These are phyloP conservation scores for Strobilomyces echinocephalus DNA, from an alignment of 768 basidiomycete genomes.

Conservation along the genomic window DNA sequence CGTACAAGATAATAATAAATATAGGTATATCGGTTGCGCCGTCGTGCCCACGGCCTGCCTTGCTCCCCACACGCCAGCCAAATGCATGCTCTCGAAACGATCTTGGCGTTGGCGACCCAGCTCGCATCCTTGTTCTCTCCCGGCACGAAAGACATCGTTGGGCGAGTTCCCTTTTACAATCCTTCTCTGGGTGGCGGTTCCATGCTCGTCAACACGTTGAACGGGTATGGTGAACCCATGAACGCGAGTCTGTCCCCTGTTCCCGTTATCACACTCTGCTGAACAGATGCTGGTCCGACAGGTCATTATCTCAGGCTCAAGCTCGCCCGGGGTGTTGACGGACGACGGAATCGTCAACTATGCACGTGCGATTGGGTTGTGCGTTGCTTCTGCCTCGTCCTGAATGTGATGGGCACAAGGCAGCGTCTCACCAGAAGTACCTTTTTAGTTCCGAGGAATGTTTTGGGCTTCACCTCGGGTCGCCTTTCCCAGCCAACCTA, in stretches of 20 bases:
- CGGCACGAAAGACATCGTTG: not conserved
- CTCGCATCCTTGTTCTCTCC: slow-evolving; percentile 3
- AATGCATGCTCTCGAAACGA: slow-evolving; percentile 5
- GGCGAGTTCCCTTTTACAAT: slow-evolving; percentile 29
- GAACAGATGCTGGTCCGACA: slow-evolving; percentile 6
- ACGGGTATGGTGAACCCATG: slow-evolving; percentile 41
- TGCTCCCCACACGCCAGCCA: not conserved
- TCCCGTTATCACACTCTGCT: not conserved
- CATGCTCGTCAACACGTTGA: slow-evolving; percentile 36
- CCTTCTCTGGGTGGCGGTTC: slow-evolving; percentile 39
- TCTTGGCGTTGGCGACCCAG: not conserved
- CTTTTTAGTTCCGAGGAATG: slow-evolving; percentile 38
- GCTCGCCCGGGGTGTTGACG: slow-evolving; percentile 53
- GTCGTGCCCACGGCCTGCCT: not conserved
- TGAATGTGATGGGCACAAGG: not conserved
- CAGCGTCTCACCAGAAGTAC: not conserved
- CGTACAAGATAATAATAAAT: not conserved
- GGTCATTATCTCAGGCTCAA: slow-evolving; percentile 64
- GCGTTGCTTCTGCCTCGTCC: slow-evolving; percentile 13
- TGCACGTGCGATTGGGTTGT: slow-evolving; percentile 63
- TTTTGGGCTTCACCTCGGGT: slow-evolving; percentile 33
- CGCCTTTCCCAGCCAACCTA: slow-evolving; percentile 39
- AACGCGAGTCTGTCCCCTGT: slow-evolving; percentile 31
- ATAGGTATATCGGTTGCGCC: not conserved
- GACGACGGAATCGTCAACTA: slow-evolving; percentile 54